phyloP scores from a whole-genome alignment of 495 filamentous ascomycete species.

The Daldinia caldariorum region DNA sequence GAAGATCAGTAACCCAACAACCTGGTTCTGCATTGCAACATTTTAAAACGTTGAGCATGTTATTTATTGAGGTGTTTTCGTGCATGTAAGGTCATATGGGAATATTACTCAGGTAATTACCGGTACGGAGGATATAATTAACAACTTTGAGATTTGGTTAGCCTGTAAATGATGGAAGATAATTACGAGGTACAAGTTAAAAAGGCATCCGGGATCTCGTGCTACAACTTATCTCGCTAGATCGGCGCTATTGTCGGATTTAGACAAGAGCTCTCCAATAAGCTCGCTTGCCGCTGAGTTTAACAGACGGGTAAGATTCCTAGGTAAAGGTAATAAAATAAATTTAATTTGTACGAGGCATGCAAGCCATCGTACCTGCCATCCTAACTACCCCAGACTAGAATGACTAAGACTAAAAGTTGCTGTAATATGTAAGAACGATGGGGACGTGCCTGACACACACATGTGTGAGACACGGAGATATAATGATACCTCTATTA shows the following conservation, averaged over 20 bases:
- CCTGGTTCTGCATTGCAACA: conserved; percentile 9
- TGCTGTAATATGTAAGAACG: conserved; percentile 18
- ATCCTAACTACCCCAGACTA: conserved; percentile 30
- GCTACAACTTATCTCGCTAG: conserved; percentile 38
- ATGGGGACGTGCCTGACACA: conserved; percentile 25
- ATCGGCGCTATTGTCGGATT: conserved; percentile 38
- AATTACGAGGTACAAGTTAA: conserved; percentile 6
- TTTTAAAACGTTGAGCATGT: conserved; percentile 7
- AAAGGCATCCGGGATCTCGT: conserved; percentile 12
- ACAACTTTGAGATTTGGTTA: conserved; percentile 1
- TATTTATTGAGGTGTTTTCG: conserved; percentile 5
- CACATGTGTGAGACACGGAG: conserved; percentile 22
- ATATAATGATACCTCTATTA: background rate
- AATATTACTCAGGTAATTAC: conserved; percentile 11
- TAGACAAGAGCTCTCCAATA: conserved; percentile 26
- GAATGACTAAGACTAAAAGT: conserved; percentile 15
- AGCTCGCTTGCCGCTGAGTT: conserved; percentile 29
- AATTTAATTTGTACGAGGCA: conserved; percentile 25
- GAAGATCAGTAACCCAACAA: conserved; percentile 28
- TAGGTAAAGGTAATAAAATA: conserved; percentile 10
- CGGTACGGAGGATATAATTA: conserved; percentile 3
- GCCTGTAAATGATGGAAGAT: background rate
- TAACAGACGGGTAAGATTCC: conserved; percentile 19
- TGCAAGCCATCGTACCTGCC: conserved; percentile 25
- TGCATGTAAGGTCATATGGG: conserved; percentile 3